Percentiles rank a stretch among this genome's conserved stretches.
Evolutionary conservation across 495 filamentous ascomycete genomes (phyloP).

Genomic region (Pyronema domesticum): DNA sequence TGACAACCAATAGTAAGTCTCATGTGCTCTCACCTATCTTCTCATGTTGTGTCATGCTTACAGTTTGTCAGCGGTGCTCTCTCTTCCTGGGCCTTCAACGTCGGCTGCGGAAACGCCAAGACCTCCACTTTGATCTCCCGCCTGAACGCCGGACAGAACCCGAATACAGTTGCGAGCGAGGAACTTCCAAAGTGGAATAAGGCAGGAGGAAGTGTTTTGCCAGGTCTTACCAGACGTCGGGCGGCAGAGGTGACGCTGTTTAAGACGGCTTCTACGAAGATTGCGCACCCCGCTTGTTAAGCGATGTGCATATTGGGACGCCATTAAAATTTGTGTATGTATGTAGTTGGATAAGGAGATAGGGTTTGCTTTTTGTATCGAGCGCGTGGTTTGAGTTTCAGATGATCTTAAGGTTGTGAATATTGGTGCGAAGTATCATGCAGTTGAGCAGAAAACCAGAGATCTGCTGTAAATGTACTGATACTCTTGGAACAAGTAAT

Average conservation of each 20-base stretch:
- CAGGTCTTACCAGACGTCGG: conserved; percentile 28
- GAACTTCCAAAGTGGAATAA: conserved; percentile 35
- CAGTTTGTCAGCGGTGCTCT: not conserved
- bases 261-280: conserved; percentile 10
- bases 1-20: not conserved
- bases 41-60: no score
- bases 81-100: not conserved
- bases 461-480: no score
- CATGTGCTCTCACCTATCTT: not conserved
- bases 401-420: no score
- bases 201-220: conserved; percentile 26
- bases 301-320: no score
- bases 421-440: no score
- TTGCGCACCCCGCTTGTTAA: no score
- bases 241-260: conserved; percentile 31
- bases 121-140: conserved; percentile 29
- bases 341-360: no score
- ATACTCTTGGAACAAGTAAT: no score
- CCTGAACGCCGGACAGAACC: conserved; percentile 31
- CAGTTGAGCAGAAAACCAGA: no score
- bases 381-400: no score
- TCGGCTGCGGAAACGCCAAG: conserved; percentile 27
- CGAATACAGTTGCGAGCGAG: conserved; percentile 26
- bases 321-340: no score
- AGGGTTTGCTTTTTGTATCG: no score